phyloP scores from a whole-genome alignment of 305 asterid species.

The Nicotiana rustica region DNA sequence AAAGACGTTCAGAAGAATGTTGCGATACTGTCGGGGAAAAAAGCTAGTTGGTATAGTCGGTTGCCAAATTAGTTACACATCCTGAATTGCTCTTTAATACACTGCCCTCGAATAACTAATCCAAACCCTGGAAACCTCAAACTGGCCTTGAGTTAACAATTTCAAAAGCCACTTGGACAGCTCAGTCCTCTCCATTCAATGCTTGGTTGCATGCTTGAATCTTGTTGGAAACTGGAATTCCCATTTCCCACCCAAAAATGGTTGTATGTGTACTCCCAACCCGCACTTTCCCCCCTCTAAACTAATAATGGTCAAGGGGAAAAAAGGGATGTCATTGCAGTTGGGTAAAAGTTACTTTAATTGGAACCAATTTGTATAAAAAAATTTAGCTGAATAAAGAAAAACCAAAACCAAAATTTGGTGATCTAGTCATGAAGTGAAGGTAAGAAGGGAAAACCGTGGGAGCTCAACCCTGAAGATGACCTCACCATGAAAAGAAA shows the following conservation, averaged over 20 bases:
- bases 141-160: not conserved
- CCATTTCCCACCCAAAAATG: not conserved
- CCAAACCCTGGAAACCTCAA: not conserved
- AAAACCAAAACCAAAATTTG: not conserved
- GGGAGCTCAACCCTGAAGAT: too few species aligned
- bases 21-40: too few species aligned
- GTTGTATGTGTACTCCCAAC: not conserved
- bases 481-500: too few species aligned
- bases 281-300: not conserved
- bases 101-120: not conserved
- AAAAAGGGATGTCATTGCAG: not conserved
- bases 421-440: not conserved
- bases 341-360: not conserved
- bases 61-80: too few species aligned
- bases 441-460: too few species aligned
- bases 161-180: not conserved
- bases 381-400: too few species aligned
- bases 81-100: too few species aligned
- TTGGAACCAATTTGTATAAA: not conserved
- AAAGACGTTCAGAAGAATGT: not conserved
- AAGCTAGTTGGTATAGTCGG: too few species aligned
- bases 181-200: conserved; percentile 2
- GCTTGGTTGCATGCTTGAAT: not conserved
- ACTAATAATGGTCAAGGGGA: not conserved
- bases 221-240: not conserved